A percentile compares a stretch with the other conserved stretches of the same genome.
These are phyloP conservation scores for Jaapia argillacea DNA, from an alignment of 768 basidiomycete species.

Conservation along the genomic window DNA sequence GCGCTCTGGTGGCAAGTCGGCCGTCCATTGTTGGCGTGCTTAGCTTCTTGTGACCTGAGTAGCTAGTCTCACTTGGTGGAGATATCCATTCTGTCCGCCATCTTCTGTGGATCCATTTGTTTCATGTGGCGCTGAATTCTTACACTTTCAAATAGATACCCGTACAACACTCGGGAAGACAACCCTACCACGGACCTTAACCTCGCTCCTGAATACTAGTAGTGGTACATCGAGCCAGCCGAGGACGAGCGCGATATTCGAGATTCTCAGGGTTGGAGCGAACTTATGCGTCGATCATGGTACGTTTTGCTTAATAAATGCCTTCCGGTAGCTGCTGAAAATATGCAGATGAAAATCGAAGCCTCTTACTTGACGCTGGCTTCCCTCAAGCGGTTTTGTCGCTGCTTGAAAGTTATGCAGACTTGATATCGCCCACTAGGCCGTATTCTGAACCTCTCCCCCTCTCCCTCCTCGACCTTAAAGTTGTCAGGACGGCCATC, in stretches of 20 bases:
- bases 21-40: no score
- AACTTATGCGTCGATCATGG: constrained; percentile 84
- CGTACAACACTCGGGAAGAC: constrained; percentile 62
- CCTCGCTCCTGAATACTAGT: constrained; percentile 46
- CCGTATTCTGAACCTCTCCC: constrained; percentile 32
- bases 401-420: constrained; percentile 56
- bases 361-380: constrained; percentile 55
- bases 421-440: constrained; percentile 27
- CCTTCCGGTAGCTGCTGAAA: no score
- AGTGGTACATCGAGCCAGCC: constrained; percentile 34
- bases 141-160: constrained; percentile 44
- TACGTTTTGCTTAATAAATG: constrained; percentile 22
- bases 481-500: constrained; percentile 65
- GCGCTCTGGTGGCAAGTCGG: no score
- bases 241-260: constrained; percentile 45
- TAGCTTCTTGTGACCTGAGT: no score
- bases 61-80: no score
- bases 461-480: constrained; percentile 52
- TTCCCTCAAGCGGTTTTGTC: constrained; percentile 59
- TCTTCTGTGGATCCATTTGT: no score
- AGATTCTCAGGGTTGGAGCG: constrained; percentile 69
- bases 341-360: constrained; percentile 67
- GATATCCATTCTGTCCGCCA: background rate
- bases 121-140: no score
- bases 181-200: constrained; percentile 53